Evolutionary conservation across 179 eudicot species (phyloP), one percentile per base, ranked within the genome.

Genomic region (Amaranthus tricolor): DNA sequence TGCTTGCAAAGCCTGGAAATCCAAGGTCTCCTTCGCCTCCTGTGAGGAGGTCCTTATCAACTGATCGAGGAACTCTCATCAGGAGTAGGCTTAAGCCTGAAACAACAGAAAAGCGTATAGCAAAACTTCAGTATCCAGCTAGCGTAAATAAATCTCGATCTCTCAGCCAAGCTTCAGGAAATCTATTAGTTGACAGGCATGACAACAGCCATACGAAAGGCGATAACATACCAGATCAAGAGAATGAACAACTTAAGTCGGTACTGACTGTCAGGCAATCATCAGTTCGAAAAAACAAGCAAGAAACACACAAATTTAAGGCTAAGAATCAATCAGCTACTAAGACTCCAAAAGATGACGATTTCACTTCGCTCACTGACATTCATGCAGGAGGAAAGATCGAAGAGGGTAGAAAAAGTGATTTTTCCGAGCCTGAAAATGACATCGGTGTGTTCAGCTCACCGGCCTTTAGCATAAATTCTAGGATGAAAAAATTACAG

Each of bases 21-120:
- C 78, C 79, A 63, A 88, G 90, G 79, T 94, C 90, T 75, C 90
- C 89, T 57, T 92, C 98, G 31, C 98, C 98, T 49, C 96, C 98
- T 70, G 74, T 88, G 19, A 84, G 91, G 76, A 84, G 97, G 82
- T 94, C 98, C 17, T 6, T 88, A 77, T 94, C 98, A 53, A 92
- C 98, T 43, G 98, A 94, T 62, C 82, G 98, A 85, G 96, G 94
- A 43, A 76, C 91, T 64, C 83, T 84, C 68, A 74, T 82, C 7
- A 86, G 82, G 79, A 83, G 87, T 68, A 87, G 90, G 80, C 79
- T 84, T 51, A 89, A 88, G 74, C 83, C 93, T 24, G 96, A 92
- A 73, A 80, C 80, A 62, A 75, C 66, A 10, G 91, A 86, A 72
- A 81, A 76, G 73, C 88, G 88, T 14, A 75, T 79, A 40, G 43